Conservation (phyloP, 805 yeast genomes). For the Kluyveromyces starmeri region DNA sequence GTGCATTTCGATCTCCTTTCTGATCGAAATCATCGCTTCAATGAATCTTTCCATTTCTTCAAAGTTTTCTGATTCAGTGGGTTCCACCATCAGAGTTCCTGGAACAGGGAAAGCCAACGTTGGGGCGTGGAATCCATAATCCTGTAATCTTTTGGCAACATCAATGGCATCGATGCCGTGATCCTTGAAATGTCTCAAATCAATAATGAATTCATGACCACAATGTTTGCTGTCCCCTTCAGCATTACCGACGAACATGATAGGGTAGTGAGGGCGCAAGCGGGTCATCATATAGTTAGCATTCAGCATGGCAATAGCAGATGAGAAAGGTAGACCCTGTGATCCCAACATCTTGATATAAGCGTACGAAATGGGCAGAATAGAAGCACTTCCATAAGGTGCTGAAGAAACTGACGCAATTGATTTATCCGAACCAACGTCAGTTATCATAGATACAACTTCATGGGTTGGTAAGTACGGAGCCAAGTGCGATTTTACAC, state of each 20-base stretch:
- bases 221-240: constrained; percentile 55
- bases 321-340: constrained; percentile 72
- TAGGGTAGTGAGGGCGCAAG: constrained; percentile 59
- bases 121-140: constrained; percentile 98
- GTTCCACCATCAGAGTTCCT: constrained; percentile 95
- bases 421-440: constrained; percentile 35
- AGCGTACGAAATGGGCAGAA: constrained; percentile 87
- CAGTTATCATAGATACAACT: constrained; percentile 41
- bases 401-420: constrained; percentile 84
- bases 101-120: constrained; percentile 99
- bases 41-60: constrained; percentile 87
- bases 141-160: constrained; percentile 93
- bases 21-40: constrained; percentile 75
- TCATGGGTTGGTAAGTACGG: constrained; percentile 80
- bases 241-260: constrained; percentile 53
- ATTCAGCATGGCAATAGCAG: constrained; percentile 83
- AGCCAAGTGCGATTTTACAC: constrained; percentile 74
- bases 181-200: constrained; percentile 73
- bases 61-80: constrained; percentile 89
- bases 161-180: constrained; percentile 89
- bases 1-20: constrained; percentile 69
- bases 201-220: constrained; percentile 95
- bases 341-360: constrained; percentile 94
- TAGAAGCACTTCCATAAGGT: constrained; percentile 92
- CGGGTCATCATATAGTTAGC: constrained; percentile 92